Percentiles rank a stretch among this genome's conserved stretches.
phyloP scores from a whole-genome alignment of 1,139 yeast genomes.

The Lodderomyces oxycetoniae region DNA sequence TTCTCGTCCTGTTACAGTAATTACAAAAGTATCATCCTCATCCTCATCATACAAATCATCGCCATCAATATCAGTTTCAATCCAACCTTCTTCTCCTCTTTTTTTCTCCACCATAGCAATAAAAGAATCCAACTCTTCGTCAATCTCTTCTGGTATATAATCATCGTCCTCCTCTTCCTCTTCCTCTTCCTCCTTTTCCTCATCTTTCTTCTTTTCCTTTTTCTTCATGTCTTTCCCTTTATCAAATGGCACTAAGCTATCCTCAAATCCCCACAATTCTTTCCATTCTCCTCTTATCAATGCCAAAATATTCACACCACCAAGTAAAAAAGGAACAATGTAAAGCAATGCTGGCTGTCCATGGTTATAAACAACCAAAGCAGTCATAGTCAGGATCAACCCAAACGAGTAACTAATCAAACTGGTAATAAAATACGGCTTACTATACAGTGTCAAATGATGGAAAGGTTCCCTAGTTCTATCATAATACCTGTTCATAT shows the following conservation, averaged over 20 bases:
- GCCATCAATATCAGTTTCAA: slow-evolving; percentile 16
- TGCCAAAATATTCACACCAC: slow-evolving; percentile 7
- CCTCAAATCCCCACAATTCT: slow-evolving; percentile 28
- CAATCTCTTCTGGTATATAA: slow-evolving; percentile 9
- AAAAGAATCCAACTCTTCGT: slow-evolving; percentile 8
- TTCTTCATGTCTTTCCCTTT: slow-evolving; percentile 10
- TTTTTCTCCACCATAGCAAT: slow-evolving; percentile 8
- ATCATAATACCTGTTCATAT: slow-evolving; percentile 35
- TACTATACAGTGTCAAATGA: slow-evolving; percentile 31
- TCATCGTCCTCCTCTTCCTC: slow-evolving; percentile 18
- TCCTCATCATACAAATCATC: slow-evolving; percentile 15
- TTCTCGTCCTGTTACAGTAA: neutral
- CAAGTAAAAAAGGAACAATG: slow-evolving; percentile 43
- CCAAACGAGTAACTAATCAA: slow-evolving; percentile 44
- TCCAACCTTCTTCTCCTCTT: slow-evolving; percentile 5
- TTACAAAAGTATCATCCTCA: slow-evolving; percentile 16
- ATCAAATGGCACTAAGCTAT: slow-evolving; percentile 11
- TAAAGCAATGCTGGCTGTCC: slow-evolving; percentile 71
- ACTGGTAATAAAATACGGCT: slow-evolving; percentile 44
- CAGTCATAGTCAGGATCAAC: slow-evolving; percentile 37
- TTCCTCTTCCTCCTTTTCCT: slow-evolving; percentile 13
- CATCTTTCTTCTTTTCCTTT: slow-evolving; percentile 15
- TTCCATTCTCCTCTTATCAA: slow-evolving; percentile 34
- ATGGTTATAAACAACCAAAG: slow-evolving; percentile 30
- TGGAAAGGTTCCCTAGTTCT: slow-evolving; percentile 27